Base-by-base conservation (phyloP, 371 early-diverging fungal species). In the Haplosporangium sp. region DNA sequence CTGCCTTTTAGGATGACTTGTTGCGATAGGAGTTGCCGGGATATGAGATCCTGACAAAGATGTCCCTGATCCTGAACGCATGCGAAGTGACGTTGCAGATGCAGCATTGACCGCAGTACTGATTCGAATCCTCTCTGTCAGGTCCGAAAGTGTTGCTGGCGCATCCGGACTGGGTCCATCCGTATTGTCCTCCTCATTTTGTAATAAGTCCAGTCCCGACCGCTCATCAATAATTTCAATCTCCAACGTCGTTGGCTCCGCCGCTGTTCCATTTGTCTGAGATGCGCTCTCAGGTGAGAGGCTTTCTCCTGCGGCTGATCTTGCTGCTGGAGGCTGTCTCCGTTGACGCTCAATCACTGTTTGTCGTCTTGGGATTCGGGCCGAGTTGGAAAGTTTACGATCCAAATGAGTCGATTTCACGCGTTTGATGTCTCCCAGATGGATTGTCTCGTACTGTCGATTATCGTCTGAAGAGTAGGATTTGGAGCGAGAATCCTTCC, bases 121-220 rank as follows among this genome's bases (percentile, higher is more conserved):
- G 43, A 66, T 52, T 18, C 58, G 58, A 5, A 66, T 18, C 6
- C 66, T 50, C 29, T 66, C 66, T 9, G 66, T 66, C 20, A 66
- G 66, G 40, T 66, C 66, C 1, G 66, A 66, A 11, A 66, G 52
- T 12, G 66, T 66, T 21, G 66, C 45, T 6, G 74, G 74, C 8
- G 74, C 74, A 45, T 62, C 29, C 16, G 73, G 73, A 14, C 61
- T 66, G 42, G 67, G 67, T 29, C 67, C 74, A 20, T 67, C 67
- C 2, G 18, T 52, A 36, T 38, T 59, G 1, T 72, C 73, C 0
- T 74, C 74, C 37, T 74, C 72, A 14, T 72, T 62, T 90, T 92
- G 67, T 91, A 94, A 81, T 93, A 94, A 45, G 95, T 87, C 81
- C 89, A 92, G 20, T 95, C 93, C 83, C 95, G 97, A 56, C 51